Conservation (phyloP, 768 basidiomycete species). For the Mycena amicta region DNA sequence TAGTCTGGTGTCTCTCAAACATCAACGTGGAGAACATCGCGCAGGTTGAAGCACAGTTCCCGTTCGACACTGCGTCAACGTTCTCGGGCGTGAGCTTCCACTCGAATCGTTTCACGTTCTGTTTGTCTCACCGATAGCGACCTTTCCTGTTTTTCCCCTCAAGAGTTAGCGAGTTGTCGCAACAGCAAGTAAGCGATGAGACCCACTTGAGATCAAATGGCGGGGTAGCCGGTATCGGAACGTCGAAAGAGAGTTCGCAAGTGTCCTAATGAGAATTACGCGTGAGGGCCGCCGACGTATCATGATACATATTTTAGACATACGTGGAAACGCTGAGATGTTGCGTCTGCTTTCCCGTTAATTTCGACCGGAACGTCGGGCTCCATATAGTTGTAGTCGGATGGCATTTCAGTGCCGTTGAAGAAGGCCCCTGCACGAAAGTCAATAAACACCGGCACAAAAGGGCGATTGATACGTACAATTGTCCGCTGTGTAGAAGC, state of each 20-base stretch:
- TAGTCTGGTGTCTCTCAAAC: conserved; percentile 56
- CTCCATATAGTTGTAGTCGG: conserved; percentile 45
- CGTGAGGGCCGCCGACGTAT: too few species aligned
- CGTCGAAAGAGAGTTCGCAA: conserved; percentile 40
- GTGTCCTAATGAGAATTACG: too few species aligned
- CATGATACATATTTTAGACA: too few species aligned
- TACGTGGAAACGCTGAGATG: conserved; percentile 50
- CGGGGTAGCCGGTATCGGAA: conserved; percentile 45
- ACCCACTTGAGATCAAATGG: conserved; percentile 45
- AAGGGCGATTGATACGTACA: conserved; percentile 42
- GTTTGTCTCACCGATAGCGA: conserved; percentile 43
- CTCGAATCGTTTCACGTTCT: not conserved
- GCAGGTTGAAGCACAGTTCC: conserved; percentile 62
- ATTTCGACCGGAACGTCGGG: conserved; percentile 44
- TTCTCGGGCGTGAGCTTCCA: too few species aligned
- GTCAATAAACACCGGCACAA: not conserved
- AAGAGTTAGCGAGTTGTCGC: not conserved
- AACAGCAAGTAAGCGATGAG: not conserved
- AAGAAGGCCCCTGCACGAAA: conserved; percentile 44
- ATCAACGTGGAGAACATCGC: conserved; percentile 66
- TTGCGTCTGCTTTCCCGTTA: conserved; percentile 46
- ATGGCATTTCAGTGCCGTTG: conserved; percentile 44
- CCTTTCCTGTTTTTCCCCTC: conserved; percentile 33
- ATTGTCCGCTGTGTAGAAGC: conserved; percentile 55
- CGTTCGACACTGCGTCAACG: conserved; percentile 44